A percentile compares a stretch with the other conserved stretches of the same genome.
phyloP scores from a whole-genome alignment of 345 rosid genomes.

The Salix udensis region DNA sequence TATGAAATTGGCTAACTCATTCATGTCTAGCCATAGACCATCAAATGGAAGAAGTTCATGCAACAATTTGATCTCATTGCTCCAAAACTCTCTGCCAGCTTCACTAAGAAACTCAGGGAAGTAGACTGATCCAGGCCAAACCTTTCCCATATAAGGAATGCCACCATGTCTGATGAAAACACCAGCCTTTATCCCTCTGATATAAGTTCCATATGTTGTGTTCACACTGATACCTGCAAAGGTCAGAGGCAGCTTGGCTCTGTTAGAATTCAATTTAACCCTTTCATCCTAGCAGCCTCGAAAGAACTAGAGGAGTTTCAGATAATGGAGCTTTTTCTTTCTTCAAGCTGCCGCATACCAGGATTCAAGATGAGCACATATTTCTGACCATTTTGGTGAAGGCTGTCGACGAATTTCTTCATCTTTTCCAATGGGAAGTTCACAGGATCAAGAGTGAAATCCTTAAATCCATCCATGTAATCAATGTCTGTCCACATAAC shows the following conservation, averaged over 20 bases:
- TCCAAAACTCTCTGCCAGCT: no score
- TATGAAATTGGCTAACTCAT: no score
- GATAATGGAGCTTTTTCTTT: background rate
- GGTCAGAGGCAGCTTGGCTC: no score
- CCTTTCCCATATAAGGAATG: slow-evolving; percentile 48
- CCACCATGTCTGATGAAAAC: slow-evolving; percentile 51
- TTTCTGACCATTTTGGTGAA: slow-evolving; percentile 60
- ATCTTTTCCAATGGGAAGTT: slow-evolving; percentile 20
- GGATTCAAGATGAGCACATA: slow-evolving; percentile 64
- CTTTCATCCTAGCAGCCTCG: background rate
- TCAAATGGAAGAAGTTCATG: no score
- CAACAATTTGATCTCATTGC: no score
- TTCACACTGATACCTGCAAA: slow-evolving; percentile 49
- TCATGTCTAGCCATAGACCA: no score
- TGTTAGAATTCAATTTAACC: background rate
- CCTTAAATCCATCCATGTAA: slow-evolving; percentile 18
- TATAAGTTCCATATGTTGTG: slow-evolving; percentile 40
- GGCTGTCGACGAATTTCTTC: slow-evolving; percentile 37
- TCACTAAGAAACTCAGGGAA: no score
- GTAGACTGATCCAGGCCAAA: no score
- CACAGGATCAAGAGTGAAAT: slow-evolving; percentile 18
- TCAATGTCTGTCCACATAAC: slow-evolving; percentile 20
- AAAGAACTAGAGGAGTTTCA: background rate
- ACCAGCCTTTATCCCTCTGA: slow-evolving; percentile 58
- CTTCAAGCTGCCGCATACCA: slow-evolving; percentile 24